Percentiles rank a stretch among this genome's conserved stretches.
These are phyloP conservation scores for Leucogyrophana mollusca DNA, from an alignment of 768 basidiomycete species.

Conservation along the genomic window DNA sequence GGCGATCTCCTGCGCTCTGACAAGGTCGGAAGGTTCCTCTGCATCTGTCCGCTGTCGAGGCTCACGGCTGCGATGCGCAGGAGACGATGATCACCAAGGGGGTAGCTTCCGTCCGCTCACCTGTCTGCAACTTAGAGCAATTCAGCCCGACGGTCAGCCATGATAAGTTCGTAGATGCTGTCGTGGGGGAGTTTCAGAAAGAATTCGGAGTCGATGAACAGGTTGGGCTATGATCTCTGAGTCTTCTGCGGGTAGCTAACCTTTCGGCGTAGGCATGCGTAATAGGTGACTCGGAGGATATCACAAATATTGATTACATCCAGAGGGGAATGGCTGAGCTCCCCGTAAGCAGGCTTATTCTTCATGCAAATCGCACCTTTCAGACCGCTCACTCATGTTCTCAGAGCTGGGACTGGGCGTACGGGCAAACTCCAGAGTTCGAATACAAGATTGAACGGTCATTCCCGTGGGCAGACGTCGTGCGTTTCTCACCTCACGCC, in stretches of 20 bases:
- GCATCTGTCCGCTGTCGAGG: neutral
- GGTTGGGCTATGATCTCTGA: conserved; percentile 24
- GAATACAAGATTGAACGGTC: conserved; percentile 49
- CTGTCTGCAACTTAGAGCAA: conserved; percentile 79
- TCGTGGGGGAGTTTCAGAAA: conserved; percentile 63
- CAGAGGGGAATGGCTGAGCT: conserved; percentile 71
- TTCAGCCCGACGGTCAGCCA: conserved; percentile 56
- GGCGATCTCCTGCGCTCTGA: conserved; percentile 67
- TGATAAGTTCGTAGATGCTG: conserved; percentile 65
- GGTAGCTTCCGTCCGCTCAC: conserved; percentile 88
- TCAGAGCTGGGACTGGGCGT: conserved; percentile 92
- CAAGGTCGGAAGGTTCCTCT: conserved; percentile 46
- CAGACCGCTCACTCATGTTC: neutral
- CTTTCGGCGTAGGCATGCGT: conserved; percentile 32
- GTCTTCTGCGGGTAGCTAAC: no score
- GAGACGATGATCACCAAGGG: conserved; percentile 80
- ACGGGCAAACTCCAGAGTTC: conserved; percentile 94
- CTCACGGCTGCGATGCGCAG: conserved; percentile 36
- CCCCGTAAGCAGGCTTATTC: conserved; percentile 42
- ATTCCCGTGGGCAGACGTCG: conserved; percentile 56
- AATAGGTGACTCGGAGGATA: conserved; percentile 45
- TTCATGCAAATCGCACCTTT: neutral
- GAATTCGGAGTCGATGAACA: conserved; percentile 47
- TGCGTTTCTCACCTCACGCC: conserved; percentile 22
- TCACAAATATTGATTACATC: conserved; percentile 57